Evolutionary conservation across 2,329 filamentous ascomycete species (phyloP).

Genomic region (Ceratocystis eucalypticola): DNA sequence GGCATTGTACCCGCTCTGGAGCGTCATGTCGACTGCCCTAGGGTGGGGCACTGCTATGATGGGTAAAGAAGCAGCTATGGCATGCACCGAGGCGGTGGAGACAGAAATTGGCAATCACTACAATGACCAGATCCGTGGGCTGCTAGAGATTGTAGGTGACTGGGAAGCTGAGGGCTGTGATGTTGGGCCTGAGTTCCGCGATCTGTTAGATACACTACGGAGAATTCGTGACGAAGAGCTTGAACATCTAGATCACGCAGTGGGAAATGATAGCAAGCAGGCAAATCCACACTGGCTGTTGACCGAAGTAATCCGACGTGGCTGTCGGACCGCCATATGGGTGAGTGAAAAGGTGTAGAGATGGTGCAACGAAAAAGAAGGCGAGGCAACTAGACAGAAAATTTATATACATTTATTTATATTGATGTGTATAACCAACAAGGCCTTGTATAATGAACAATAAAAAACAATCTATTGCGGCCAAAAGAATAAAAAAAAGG

Average conservation of each 20-base stretch:
- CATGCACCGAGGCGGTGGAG: constrained; percentile 95
- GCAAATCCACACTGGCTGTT: constrained; percentile 81
- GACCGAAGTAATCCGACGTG: constrained; percentile 75
- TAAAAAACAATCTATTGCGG: not conserved
- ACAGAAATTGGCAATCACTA: constrained; percentile 96
- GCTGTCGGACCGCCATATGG: constrained; percentile 87
- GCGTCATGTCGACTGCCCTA: constrained; percentile 60
- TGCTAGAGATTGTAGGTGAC: constrained; percentile 67
- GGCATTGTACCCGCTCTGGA: constrained; percentile 84
- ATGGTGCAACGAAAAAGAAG: not conserved
- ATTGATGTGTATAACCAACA: constrained; percentile 12
- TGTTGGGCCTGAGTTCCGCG: constrained; percentile 61
- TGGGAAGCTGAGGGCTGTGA: constrained; percentile 69
- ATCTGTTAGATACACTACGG: constrained; percentile 59
- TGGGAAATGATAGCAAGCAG: constrained; percentile 83
- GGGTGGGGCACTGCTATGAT: constrained; percentile 84
- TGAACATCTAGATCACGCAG: constrained; percentile 89
- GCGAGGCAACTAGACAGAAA: not conserved
- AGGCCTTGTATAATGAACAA: not conserved
- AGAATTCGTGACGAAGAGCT: constrained; percentile 89
- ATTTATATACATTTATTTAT: constrained; percentile 1
- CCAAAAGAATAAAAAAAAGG: not conserved
- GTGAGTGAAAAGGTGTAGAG: constrained; percentile 58
- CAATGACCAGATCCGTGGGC: constrained; percentile 71
- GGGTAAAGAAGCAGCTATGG: constrained; percentile 92